A percentile compares a stretch with the other conserved stretches of the same genome.
phyloP scores from a whole-genome alignment of 441 rosid genomes.

The Arabidopsis hybrid region DNA sequence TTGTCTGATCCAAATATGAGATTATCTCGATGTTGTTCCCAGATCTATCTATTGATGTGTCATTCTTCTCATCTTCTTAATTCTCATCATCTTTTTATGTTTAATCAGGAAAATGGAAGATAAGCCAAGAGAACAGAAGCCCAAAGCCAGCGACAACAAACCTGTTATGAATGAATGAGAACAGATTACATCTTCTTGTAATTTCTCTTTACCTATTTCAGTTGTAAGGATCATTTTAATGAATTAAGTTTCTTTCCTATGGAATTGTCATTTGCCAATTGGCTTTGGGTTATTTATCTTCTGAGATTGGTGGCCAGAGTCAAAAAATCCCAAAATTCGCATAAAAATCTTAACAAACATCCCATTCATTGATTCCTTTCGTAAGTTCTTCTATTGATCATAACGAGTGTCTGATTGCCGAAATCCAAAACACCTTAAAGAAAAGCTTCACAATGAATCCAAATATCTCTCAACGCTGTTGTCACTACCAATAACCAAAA shows the following conservation, averaged over 20 bases:
- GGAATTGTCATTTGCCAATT: not conserved
- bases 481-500: not conserved
- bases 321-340: not conserved
- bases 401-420: not conserved
- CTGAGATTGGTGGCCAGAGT: not conserved
- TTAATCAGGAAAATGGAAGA: conserved; percentile 81
- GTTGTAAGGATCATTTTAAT: not conserved
- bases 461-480: not conserved
- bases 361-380: too few relatives aligned
- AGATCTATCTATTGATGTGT: conserved; percentile 10
- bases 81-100: not conserved
- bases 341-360: too few relatives aligned
- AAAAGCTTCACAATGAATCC: not conserved
- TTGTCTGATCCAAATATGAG: conserved; percentile 11
- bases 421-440: not conserved
- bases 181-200: conserved; percentile 7
- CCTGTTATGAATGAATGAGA: conserved; percentile 85
- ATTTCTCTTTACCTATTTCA: not conserved
- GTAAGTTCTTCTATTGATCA: not conserved
- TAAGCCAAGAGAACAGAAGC: conserved; percentile 90
- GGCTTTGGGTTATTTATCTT: not conserved
- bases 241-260: conserved; percentile 7
- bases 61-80: not conserved
- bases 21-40: not conserved
- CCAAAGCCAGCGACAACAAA: conserved; percentile 92